Conservation (phyloP, 225 moss, liverwort and hornwort genomes). For the Bryum argenteum region DNA sequence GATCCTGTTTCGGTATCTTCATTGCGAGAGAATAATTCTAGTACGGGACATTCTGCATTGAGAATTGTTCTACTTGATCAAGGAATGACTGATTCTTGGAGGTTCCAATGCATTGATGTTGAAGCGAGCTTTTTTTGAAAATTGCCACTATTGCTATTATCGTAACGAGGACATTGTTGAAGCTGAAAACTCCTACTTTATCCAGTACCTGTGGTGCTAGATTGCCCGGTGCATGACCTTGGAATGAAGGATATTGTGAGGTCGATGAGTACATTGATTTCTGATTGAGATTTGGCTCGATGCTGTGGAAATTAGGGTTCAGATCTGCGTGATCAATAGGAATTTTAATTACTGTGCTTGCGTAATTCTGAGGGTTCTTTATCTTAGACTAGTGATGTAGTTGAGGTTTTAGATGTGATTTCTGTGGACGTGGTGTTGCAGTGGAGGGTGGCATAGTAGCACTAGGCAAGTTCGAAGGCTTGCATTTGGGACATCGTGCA, state of each 20-base stretch:
- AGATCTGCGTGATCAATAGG: not conserved
- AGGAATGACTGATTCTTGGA: not conserved
- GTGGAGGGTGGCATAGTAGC: constrained; percentile 86
- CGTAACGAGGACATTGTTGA: not conserved
- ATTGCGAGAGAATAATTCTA: not conserved
- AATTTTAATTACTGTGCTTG: constrained; percentile 4
- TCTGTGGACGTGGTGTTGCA: constrained; percentile 36
- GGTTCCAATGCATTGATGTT: not conserved
- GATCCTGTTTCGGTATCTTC: not conserved
- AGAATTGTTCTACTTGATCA: not conserved
- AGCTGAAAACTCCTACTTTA: not conserved
- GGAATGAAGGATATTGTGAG: not conserved
- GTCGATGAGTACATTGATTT: constrained; percentile 4
- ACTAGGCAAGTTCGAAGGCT: constrained; percentile 95
- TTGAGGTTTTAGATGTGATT: not conserved
- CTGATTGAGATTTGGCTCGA: not conserved
- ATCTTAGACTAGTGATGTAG: not conserved
- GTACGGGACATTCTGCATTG: not conserved
- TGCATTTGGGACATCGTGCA: constrained; percentile 92
- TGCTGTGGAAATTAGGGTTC: not conserved
- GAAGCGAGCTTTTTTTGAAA: not conserved
- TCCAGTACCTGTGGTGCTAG: not conserved
- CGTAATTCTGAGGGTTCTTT: constrained; percentile 8
- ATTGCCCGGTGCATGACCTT: not conserved
- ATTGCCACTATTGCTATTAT: not conserved